A percentile compares a stretch with the other conserved stretches of the same genome.
Evolutionary conservation across 2,329 filamentous ascomycete genomes (phyloP).

Genomic region (Cordyceps cicadae): DNA sequence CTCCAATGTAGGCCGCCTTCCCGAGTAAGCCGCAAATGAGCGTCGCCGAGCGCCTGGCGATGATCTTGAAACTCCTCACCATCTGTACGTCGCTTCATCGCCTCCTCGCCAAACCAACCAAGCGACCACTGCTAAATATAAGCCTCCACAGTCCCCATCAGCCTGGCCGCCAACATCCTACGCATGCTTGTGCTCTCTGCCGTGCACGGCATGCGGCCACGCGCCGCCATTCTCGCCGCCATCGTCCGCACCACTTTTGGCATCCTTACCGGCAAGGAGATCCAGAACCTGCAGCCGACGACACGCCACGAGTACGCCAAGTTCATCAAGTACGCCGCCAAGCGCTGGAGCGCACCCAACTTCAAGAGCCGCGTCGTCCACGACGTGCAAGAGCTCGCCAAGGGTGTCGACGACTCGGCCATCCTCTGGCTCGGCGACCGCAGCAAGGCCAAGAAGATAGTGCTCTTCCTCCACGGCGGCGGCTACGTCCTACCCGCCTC

Average conservation of each 20-base stretch:
- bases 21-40: constrained; percentile 17
- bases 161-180: constrained; percentile 10
- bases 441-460: constrained; percentile 19
- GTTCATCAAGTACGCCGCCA: constrained; percentile 18
- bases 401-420: constrained; percentile 12
- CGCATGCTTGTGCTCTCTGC: constrained; percentile 15
- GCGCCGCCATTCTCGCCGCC: constrained; percentile 15
- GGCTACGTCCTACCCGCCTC: constrained; percentile 18
- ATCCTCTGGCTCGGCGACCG: constrained; percentile 23
- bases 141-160: constrained; percentile 12
- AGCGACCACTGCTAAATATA: not conserved
- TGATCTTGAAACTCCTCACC: constrained; percentile 13
- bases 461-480: constrained; percentile 24
- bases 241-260: constrained; percentile 14
- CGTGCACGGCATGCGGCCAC: constrained; percentile 14
- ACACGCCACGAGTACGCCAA: constrained; percentile 16
- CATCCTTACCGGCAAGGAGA: constrained; percentile 17
- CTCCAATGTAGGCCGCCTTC: constrained; percentile 1
- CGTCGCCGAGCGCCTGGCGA: constrained; percentile 13
- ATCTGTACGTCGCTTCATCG: constrained; percentile 11
- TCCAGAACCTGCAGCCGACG: constrained; percentile 17
- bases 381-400: constrained; percentile 16
- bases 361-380: constrained; percentile 13
- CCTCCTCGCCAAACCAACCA: not conserved
- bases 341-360: constrained; percentile 5